Conservation (phyloP, 1,284 basidiomycete genomes). For the Termitomyces sp. region DNA sequence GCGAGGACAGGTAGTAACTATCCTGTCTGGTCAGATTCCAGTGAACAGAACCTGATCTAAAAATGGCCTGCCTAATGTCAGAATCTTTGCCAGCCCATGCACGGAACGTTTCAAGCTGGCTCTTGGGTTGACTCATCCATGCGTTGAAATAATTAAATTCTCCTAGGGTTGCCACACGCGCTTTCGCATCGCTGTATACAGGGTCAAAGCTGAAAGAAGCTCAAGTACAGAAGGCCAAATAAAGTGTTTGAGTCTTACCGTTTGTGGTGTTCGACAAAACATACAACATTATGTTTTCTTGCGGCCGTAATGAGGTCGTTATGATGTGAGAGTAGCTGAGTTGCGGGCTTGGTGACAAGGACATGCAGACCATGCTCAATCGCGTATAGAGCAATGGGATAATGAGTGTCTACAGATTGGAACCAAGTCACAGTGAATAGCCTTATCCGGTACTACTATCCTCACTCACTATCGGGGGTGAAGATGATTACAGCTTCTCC, state of each 20-base stretch:
- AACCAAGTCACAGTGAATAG: background rate
- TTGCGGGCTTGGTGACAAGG: constrained; percentile 89
- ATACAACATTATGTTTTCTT: constrained; percentile 75
- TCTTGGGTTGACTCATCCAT: constrained; percentile 96
- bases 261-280: constrained; percentile 90
- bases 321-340: constrained; percentile 81
- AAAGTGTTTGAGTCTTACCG: constrained; percentile 32
- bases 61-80: constrained; percentile 63
- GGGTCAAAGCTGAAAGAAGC: constrained; percentile 69
- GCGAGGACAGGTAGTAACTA: constrained; percentile 91
- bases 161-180: constrained; percentile 70
- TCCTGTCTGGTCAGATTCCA: constrained; percentile 7
- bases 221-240: background rate
- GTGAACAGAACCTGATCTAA: background rate
- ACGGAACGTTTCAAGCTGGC: constrained; percentile 89
- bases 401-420: constrained; percentile 65
- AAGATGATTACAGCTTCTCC: constrained; percentile 88
- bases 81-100: constrained; percentile 93
- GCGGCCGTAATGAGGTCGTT: constrained; percentile 72
- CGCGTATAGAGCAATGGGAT: constrained; percentile 80
- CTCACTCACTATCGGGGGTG: constrained; percentile 77
- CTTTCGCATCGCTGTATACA: constrained; percentile 86
- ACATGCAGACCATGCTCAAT: constrained; percentile 84
- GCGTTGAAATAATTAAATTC: constrained; percentile 91
- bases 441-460: background rate